phyloP scores from a whole-genome alignment of 768 basidiomycete genomes.

The Favolaschia claudopus region DNA sequence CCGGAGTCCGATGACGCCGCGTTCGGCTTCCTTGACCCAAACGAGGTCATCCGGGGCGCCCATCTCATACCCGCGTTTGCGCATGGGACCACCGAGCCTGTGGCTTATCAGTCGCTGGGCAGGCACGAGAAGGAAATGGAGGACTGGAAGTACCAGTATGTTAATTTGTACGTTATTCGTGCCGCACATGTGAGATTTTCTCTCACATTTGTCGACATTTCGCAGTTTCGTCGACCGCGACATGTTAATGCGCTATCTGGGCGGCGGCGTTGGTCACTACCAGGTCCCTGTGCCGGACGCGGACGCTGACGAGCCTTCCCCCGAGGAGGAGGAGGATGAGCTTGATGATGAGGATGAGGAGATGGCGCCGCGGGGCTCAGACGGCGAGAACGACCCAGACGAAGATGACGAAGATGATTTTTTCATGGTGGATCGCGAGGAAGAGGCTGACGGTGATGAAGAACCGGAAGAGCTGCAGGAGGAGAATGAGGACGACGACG shows the following conservation, averaged over 20 bases:
- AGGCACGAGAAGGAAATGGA: constrained; percentile 19
- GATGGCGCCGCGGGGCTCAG: background rate
- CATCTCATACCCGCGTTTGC: constrained; percentile 51
- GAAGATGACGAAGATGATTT: background rate
- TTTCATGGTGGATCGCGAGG: background rate
- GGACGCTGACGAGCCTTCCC: too few species aligned
- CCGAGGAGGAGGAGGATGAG: too few species aligned
- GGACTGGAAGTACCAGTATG: constrained; percentile 43
- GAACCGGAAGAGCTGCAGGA: too few species aligned
- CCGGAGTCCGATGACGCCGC: constrained; percentile 31
- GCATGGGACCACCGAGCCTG: constrained; percentile 17
- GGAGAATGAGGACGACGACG: background rate
- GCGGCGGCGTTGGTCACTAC: constrained; percentile 39
- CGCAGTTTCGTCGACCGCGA: constrained; percentile 41
- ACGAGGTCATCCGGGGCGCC: constrained; percentile 40
- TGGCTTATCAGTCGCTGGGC: constrained; percentile 2
- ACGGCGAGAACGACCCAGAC: background rate
- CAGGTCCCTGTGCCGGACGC: background rate
- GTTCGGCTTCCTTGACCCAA: constrained; percentile 56
- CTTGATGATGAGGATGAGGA: background rate
- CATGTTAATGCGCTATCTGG: constrained; percentile 37
- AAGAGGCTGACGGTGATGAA: background rate
- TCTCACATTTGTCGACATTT: too few species aligned
- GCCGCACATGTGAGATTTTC: background rate
- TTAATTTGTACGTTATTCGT: constrained; percentile 39